Conservation (phyloP, 2,329 filamentous ascomycete genomes). For the Amesomyces nigricolor region DNA sequence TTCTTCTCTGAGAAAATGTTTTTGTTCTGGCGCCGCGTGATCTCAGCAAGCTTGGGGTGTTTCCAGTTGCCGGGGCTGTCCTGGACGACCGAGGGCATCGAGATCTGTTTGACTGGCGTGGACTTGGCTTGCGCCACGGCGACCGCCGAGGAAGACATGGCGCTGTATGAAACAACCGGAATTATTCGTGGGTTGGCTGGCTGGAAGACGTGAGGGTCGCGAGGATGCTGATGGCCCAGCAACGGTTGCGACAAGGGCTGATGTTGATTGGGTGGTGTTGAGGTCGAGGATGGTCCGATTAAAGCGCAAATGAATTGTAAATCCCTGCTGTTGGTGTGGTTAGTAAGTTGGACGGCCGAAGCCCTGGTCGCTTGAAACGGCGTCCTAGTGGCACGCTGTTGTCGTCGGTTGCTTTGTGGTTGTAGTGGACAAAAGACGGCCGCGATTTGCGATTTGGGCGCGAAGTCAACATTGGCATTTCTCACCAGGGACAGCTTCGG, state of each 20-base stretch:
- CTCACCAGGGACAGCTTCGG: conserved; percentile 9
- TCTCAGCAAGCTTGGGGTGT: conserved; percentile 84
- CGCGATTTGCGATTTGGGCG: conserved; percentile 9
- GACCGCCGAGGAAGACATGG: conserved; percentile 31
- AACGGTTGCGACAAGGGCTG: background rate
- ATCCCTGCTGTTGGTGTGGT: conserved; percentile 21
- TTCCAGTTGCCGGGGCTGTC: conserved; percentile 77
- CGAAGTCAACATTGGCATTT: conserved; percentile 23
- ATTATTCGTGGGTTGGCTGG: background rate
- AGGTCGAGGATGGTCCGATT: background rate
- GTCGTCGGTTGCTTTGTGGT: background rate
- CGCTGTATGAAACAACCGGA: conserved; percentile 6
- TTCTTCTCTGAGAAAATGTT: conserved; percentile 76
- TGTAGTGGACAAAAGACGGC: background rate
- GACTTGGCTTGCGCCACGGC: conserved; percentile 16
- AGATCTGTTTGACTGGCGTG: conserved; percentile 26
- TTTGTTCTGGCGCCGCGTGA: conserved; percentile 72
- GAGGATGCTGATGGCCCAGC: background rate
- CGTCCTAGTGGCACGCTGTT: background rate
- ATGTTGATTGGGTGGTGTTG: background rate
- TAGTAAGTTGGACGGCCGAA: conserved; percentile 30
- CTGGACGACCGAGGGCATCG: conserved; percentile 37
- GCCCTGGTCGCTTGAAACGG: conserved; percentile 24
- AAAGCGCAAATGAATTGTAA: background rate
- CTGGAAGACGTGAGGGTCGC: background rate